Percentiles rank a stretch among this genome's conserved stretches.
Conservation (phyloP, 495 filamentous ascomycete species). For the Podospora sp. region DNA sequence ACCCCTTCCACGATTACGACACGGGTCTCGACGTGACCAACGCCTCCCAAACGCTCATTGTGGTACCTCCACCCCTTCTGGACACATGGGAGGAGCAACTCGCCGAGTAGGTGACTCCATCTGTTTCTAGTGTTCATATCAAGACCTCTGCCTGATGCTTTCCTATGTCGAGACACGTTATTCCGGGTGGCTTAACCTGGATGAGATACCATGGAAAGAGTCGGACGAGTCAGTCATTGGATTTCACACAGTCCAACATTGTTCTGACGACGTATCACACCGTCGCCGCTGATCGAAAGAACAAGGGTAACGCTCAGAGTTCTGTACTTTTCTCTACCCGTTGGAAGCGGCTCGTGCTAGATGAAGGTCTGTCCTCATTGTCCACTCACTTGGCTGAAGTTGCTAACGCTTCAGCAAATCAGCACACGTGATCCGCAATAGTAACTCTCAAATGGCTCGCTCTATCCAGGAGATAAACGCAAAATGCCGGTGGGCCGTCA, state of each 20-base stretch:
- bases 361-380: constrained; percentile 44
- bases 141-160: background rate
- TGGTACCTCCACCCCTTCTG: constrained; percentile 21
- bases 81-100: constrained; percentile 45
- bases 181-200: constrained; percentile 28
- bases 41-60: constrained; percentile 14
- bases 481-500: constrained; percentile 44
- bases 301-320: background rate
- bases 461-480: constrained; percentile 40
- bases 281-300: constrained; percentile 38
- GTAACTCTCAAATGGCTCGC: constrained; percentile 31
- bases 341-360: constrained; percentile 49
- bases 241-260: constrained; percentile 26
- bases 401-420: background rate
- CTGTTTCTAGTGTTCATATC: background rate
- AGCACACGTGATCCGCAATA: constrained; percentile 49
- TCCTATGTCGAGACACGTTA: constrained; percentile 32
- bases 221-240: constrained; percentile 19
- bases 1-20: no score
- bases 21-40: no score
- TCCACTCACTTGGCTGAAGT: background rate
- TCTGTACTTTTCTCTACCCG: constrained; percentile 33
- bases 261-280: constrained; percentile 48
- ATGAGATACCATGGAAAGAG: constrained; percentile 37
- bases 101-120: constrained; percentile 18